Base-by-base conservation (phyloP, 108 stramenopile species). In the Phaeodactylum tricornutum region DNA sequence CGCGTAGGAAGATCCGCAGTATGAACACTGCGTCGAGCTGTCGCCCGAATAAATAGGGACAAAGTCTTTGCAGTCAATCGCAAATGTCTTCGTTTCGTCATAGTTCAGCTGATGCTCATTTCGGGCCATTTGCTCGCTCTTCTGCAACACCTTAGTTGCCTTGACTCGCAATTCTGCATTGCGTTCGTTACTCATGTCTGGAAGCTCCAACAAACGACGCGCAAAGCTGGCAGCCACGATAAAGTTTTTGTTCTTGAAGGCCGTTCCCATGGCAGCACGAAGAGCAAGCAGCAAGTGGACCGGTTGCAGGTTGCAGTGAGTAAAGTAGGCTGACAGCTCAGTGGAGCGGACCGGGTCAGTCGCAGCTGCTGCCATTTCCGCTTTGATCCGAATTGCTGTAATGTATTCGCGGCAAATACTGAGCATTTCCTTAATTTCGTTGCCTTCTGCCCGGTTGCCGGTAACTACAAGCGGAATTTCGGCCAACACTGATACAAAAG, bases 271-370 rank as follows among this genome's bases (percentile, higher is more conserved):
- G 44, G 98, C 98, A 67, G 93, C 76, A 48, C 96, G 84, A 11
- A 99, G 84, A 4, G 93, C 94, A 34, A 99, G 75, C 12, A 98
- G 66, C 55, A 96, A 60, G 66, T 99, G 98, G 15, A 84, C 80
- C 15, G 98, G 95, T 55, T 95, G 94, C 47, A 99, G 74, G 55
- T 97, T 93, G 72, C 96, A 98, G 73, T 96, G 96, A n/a, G 98
- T 99, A 58, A 99, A 95, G 79, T 97, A 98, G 5, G 98, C 98
- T 22, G 95, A 83, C 14, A 99, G 88, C 62, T 99, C 98, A 6
- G 94, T 92, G 22, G 77, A 66, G 43, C 96, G 81, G 11, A 88
- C 87, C 36, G 88, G 79, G 46, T 93, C 87, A 3, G 57, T 50
- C 8, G 59, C 72, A 21, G 68, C 65, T 15, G 67, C 68, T 0